Percentiles rank a stretch among this genome's conserved stretches.
Conservation (phyloP, 73 alveolate genomes). For the Paramecium biaurelia region DNA sequence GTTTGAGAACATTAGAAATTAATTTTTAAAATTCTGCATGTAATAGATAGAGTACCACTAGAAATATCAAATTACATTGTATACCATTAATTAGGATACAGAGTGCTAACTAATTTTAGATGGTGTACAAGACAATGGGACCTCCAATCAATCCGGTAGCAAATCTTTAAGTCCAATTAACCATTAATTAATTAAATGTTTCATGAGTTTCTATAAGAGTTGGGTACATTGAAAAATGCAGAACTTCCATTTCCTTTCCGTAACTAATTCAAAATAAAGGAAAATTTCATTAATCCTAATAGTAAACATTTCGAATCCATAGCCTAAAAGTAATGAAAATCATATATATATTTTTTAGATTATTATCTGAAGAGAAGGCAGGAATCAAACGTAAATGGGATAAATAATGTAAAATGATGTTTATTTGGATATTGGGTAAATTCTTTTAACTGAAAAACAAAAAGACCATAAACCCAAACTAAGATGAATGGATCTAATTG, state of each 20-base stretch:
- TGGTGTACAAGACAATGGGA: neutral
- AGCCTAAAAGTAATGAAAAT: neutral
- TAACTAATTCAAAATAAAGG: slow-evolving; percentile 25
- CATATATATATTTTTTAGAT: neutral
- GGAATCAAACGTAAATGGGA: slow-evolving; percentile 46
- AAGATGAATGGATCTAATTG: slow-evolving; percentile 26
- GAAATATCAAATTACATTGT: neutral
- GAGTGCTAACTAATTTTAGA: neutral
- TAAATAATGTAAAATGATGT: slow-evolving; percentile 32
- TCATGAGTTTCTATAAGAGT: slow-evolving; percentile 1
- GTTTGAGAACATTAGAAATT: neutral
- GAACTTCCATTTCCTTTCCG: slow-evolving; percentile 1
- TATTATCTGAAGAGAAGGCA: slow-evolving; percentile 19
- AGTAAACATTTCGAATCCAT: slow-evolving; percentile 34
- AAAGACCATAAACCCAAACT: slow-evolving; percentile 19
- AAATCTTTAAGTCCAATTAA: slow-evolving; percentile 44
- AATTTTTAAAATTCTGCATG: slow-evolving; percentile 13
- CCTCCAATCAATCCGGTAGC: slow-evolving; percentile 23
- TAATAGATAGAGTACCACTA: neutral
- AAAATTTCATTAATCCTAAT: slow-evolving; percentile 47
- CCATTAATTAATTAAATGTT: slow-evolving; percentile 11
- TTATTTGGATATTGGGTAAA: slow-evolving; percentile 31
- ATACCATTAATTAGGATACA: neutral
- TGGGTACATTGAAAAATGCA: slow-evolving; percentile 9
- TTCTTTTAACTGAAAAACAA: slow-evolving; percentile 41